Evolutionary conservation across 2,329 filamentous ascomycete species (phyloP).

Genomic region (Phoma sp.): DNA sequence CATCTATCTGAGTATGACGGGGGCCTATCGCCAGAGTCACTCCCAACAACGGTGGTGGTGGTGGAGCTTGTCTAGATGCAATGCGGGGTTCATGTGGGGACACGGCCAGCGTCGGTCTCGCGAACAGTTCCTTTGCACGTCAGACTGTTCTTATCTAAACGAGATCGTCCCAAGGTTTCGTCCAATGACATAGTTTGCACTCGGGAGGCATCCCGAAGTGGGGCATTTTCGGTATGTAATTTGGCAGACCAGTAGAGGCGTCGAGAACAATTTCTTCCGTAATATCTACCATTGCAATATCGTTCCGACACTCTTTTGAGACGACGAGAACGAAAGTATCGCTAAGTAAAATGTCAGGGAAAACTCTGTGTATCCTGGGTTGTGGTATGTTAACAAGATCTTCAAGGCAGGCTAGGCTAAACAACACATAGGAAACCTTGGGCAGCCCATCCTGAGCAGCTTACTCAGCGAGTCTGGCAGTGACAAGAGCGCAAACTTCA

Average conservation of each 20-base stretch:
- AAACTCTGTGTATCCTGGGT: constrained; percentile 36
- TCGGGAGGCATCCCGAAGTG: constrained; percentile 15
- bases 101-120: constrained; percentile 15
- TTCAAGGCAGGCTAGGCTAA: background rate
- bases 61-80: constrained; percentile 3
- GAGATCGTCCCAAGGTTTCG: background rate
- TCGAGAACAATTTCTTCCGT: background rate
- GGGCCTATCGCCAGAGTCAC: background rate
- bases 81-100: constrained; percentile 15
- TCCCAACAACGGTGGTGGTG: background rate
- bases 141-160: constrained; percentile 9
- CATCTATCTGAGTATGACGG: background rate
- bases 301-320: background rate
- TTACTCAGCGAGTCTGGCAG: constrained; percentile 32
- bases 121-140: background rate
- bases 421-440: constrained; percentile 47
- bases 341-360: constrained; percentile 3
- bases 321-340: background rate
- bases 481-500: constrained; percentile 29
- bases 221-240: background rate
- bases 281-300: background rate
- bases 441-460: constrained; percentile 48
- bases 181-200: constrained; percentile 6
- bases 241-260: background rate
- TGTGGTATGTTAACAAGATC: constrained; percentile 29